phyloP scores from a whole-genome alignment of 1,284 basidiomycete genomes.

The Ustilago curta region DNA sequence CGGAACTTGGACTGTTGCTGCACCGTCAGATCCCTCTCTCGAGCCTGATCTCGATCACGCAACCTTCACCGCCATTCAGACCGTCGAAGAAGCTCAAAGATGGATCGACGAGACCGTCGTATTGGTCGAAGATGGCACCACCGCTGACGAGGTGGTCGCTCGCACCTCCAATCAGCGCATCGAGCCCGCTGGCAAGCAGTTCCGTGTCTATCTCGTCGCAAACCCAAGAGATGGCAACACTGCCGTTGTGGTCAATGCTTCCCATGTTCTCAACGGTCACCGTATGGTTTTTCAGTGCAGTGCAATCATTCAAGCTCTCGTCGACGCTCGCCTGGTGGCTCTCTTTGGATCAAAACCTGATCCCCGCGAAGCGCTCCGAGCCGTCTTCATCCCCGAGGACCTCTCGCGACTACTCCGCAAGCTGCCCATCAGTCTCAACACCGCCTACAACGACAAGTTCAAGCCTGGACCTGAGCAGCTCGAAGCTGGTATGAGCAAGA shows the following conservation, averaged over 20 bases:
- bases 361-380: slow-evolving; percentile 15
- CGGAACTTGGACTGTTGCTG: slow-evolving; percentile 11
- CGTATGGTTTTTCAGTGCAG: slow-evolving; percentile 12
- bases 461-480: slow-evolving; percentile 8
- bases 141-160: slow-evolving; percentile 16
- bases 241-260: slow-evolving; percentile 25
- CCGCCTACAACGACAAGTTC: slow-evolving; percentile 23
- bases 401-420: slow-evolving; percentile 12
- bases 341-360: neutral
- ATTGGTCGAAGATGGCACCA: slow-evolving; percentile 27
- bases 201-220: slow-evolving; percentile 24
- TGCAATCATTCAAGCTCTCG: slow-evolving; percentile 18
- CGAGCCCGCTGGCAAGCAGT: slow-evolving; percentile 31
- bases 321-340: slow-evolving; percentile 9
- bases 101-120: slow-evolving; percentile 34
- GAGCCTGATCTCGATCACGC: slow-evolving; percentile 23
- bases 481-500: slow-evolving; percentile 23
- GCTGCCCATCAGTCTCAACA: slow-evolving; percentile 37
- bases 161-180: slow-evolving; percentile 20
- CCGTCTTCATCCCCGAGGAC: slow-evolving; percentile 27
- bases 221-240: slow-evolving; percentile 10
- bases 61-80: slow-evolving; percentile 22
- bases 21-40: neutral
- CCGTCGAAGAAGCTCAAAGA: slow-evolving; percentile 24
- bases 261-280: slow-evolving; percentile 38